A percentile compares a stretch with the other conserved stretches of the same genome.
Evolutionary conservation across 352 stramenopile genomes (phyloP).

Genomic region (Phytopythium oedochilum): DNA sequence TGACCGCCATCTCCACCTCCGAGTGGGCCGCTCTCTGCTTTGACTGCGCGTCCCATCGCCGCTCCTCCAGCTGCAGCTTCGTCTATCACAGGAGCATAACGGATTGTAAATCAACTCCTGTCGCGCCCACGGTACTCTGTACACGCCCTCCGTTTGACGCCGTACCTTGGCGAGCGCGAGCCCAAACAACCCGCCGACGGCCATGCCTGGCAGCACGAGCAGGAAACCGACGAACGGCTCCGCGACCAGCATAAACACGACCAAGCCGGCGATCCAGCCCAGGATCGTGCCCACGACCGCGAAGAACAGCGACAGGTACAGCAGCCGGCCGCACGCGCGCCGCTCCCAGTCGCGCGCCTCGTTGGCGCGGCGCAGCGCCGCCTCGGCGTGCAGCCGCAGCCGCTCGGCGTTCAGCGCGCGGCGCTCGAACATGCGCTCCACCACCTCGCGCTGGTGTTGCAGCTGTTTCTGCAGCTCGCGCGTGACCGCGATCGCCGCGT

Average conservation of each 20-base stretch:
- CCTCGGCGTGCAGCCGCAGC: conserved; percentile 57
- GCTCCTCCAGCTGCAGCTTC: conserved; percentile 49
- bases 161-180: conserved; percentile 56
- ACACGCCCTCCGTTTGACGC: no score
- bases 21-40: conserved; percentile 27
- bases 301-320: conserved; percentile 51
- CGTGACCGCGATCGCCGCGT: conserved; percentile 69
- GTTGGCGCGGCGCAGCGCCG: conserved; percentile 35
- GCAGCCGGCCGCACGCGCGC: conserved; percentile 34
- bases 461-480: conserved; percentile 69
- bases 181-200: conserved; percentile 32
- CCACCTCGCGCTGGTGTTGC: conserved; percentile 35
- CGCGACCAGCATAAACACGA: conserved; percentile 40
- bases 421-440: conserved; percentile 57
- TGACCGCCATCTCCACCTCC: conserved; percentile 56
- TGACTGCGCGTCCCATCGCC: conserved; percentile 31
- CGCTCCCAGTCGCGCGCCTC: conserved; percentile 52
- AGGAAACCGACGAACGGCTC: conserved; percentile 65
- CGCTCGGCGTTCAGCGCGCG: conserved; percentile 67
- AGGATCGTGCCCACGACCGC: conserved; percentile 42
- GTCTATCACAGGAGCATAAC: conserved; percentile 17
- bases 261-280: conserved; percentile 42
- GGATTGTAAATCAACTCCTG: no score
- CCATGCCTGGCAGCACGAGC: conserved; percentile 60
- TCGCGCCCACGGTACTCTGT: no score